These are phyloP conservation scores for Suillus variegatus DNA, from an alignment of 768 basidiomycete genomes.

Conservation along the genomic window DNA sequence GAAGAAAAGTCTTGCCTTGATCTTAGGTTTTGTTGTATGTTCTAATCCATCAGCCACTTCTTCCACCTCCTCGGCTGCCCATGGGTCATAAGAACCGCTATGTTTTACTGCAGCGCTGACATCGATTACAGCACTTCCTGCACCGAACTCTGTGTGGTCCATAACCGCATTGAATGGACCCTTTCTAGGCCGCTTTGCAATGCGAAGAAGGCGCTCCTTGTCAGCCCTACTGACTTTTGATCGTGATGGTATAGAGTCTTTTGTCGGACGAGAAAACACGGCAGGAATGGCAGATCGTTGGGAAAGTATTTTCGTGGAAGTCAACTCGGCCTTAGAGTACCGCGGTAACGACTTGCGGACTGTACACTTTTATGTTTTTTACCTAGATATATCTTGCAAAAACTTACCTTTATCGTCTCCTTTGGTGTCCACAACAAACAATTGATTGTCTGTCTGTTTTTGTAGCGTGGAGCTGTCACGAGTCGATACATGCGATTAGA, in stretches of 20 bases:
- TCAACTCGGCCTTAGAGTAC: slow-evolving; percentile 54
- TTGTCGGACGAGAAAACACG: slow-evolving; percentile 56
- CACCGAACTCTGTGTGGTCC: slow-evolving; percentile 66
- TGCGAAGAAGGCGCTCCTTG: slow-evolving; percentile 72
- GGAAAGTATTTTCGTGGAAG: slow-evolving; percentile 76
- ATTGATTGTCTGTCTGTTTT: slow-evolving; percentile 66
- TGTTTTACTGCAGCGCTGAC: slow-evolving; percentile 68
- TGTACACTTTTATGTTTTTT: slow-evolving; percentile 23
- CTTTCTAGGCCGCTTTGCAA: slow-evolving; percentile 69
- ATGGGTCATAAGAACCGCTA: slow-evolving; percentile 68
- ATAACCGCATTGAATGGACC: slow-evolving; percentile 74
- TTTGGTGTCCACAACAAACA: slow-evolving; percentile 79
- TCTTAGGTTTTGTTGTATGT: slow-evolving; percentile 36
- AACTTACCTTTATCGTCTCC: slow-evolving; percentile 74
- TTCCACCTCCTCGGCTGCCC: slow-evolving; percentile 43
- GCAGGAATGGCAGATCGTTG: slow-evolving; percentile 90
- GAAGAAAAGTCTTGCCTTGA: slow-evolving; percentile 49
- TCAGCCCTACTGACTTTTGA: slow-evolving; percentile 59
- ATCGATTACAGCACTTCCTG: slow-evolving; percentile 65
- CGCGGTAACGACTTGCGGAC: slow-evolving; percentile 62
- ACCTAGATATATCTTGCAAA: background rate
- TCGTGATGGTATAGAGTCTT: slow-evolving; percentile 20
- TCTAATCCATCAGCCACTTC: slow-evolving; percentile 44
- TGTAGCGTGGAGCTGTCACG: slow-evolving; percentile 56
- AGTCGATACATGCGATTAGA: background rate